Evolutionary conservation across 2,329 filamentous ascomycete genomes (phyloP), one percentile per base, ranked within the genome.

Genomic region (Exophiala bonariae): DNA sequence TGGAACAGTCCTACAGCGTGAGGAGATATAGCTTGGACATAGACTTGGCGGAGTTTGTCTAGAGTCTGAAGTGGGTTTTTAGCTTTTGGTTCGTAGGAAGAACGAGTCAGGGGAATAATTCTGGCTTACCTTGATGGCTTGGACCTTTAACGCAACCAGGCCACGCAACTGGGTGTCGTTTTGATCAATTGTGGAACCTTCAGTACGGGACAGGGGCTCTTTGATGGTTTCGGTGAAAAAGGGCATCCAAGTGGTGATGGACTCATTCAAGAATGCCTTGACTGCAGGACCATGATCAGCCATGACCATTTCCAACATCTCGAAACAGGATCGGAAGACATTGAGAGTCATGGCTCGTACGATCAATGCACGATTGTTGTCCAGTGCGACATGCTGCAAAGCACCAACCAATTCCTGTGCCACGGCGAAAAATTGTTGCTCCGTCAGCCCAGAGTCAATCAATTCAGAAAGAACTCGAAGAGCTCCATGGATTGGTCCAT

Each of bases 291-390:
- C 87, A 69, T 97, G 88, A 59, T 95, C 89, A 58, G 96, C 91
- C 76, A 96, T 87, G 57, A 97, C 87, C 81, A 96, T 95, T 70
- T 97, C 90, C 72, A 99, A 81, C 47, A 93, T 88, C 65, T 97
- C 90, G 66, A 99, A 95, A 69, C 89, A 96, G 39, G 83, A 83
- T 47, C 89, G 82, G 75, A 97, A 96, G 48, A 96, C 88, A 32
- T 87, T 89, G 33, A 97, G 86, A 31, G 93, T 88, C 58, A 97
- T 76, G 22, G 90, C 89, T 52, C 93, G 82, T 49, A 96, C 75
- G 50, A 82, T 82, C 8, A 86, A 78, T 63, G 88, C 90, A 59
- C 88, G 82, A 52, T 77, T 78, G 49, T 86, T 81, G 64, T 87
- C 87, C 47, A 87, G 77, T 11, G 91, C 89, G 30, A 96, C 86